Evolutionary conservation across 2,329 filamentous ascomycete species (phyloP).

Genomic region (Aspergillus vadensis): DNA sequence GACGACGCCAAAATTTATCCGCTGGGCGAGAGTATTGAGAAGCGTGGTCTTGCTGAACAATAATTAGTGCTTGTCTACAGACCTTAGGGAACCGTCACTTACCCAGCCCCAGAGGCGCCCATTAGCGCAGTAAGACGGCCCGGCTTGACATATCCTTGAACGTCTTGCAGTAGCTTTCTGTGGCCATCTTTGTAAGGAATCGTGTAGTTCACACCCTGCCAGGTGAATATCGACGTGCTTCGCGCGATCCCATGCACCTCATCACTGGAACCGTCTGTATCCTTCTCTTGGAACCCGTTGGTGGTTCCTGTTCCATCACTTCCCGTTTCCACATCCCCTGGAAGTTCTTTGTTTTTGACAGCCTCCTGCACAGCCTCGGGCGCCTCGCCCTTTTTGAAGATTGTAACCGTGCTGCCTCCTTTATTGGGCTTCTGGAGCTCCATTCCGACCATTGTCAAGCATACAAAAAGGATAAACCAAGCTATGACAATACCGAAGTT

Average conservation of each 20-base stretch:
- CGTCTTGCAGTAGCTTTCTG: conserved; percentile 57
- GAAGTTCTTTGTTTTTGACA: conserved; percentile 51
- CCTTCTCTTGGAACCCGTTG: conserved; percentile 22
- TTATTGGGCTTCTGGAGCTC: conserved; percentile 77
- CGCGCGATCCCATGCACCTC: conserved; percentile 57
- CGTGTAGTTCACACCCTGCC: conserved; percentile 79
- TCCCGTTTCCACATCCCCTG: conserved; percentile 55
- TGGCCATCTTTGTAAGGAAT: conserved; percentile 51
- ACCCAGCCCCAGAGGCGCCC: conserved; percentile 68
- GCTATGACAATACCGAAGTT: conserved; percentile 80
- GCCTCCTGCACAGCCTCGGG: conserved; percentile 60
- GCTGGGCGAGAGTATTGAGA: conserved; percentile 50
- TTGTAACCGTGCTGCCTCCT: conserved; percentile 77
- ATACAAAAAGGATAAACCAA: conserved; percentile 74
- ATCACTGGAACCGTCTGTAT: conserved; percentile 23
- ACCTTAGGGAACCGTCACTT: conserved; percentile 9
- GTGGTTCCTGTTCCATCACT: conserved; percentile 27
- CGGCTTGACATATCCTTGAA: conserved; percentile 73
- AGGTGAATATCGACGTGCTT: conserved; percentile 76
- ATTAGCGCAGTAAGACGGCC: conserved; percentile 78
- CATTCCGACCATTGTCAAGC: conserved; percentile 74
- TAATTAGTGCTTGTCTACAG: not conserved
- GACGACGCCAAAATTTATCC: conserved; percentile 48
- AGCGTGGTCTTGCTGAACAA: conserved; percentile 50
- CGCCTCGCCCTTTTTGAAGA: conserved; percentile 70